Percentiles rank a stretch among this genome's conserved stretches.
Evolutionary conservation across 768 basidiomycete genomes (phyloP).

Genomic region (Trichaptum fuscoviolaceum): DNA sequence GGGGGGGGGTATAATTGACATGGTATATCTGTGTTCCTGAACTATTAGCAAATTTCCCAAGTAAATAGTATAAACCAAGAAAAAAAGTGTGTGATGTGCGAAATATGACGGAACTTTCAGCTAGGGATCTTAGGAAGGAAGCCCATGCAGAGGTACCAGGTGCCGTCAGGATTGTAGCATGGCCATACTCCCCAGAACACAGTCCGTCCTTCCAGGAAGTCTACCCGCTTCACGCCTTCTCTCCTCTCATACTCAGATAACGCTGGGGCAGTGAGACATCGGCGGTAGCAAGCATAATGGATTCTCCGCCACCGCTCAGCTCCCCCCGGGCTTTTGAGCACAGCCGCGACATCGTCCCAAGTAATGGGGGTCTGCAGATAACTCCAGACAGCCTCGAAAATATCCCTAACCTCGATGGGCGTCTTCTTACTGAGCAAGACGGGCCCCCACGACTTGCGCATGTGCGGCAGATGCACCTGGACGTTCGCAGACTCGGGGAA

Average conservation of each 20-base stretch:
- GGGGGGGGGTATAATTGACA: not conserved
- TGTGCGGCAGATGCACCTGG: not conserved
- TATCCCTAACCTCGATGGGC: conserved; percentile 7
- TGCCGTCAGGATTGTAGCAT: not conserved
- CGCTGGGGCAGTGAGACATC: conserved; percentile 13
- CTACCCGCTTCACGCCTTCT: conserved; percentile 19
- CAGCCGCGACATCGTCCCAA: conserved; percentile 7
- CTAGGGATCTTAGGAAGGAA: not conserved
- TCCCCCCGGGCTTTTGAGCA: not conserved
- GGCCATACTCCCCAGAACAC: conserved; percentile 19
- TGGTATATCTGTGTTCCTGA: not conserved
- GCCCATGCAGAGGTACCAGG: not conserved
- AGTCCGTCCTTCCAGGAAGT: conserved; percentile 19
- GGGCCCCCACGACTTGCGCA: not conserved
- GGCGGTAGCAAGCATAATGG: conserved; percentile 12
- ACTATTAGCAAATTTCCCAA: not conserved
- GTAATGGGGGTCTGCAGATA: conserved; percentile 13
- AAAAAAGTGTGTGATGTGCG: not conserved
- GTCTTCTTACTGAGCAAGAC: not conserved
- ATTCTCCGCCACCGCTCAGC: not conserved
- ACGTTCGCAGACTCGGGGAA: not conserved
- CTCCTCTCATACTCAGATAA: conserved; percentile 11
- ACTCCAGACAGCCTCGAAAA: conserved; percentile 17
- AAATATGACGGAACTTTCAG: too few relatives aligned
- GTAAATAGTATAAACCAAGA: not conserved